Evolutionary conservation across 768 basidiomycete species (phyloP), one percentile per base, ranked within the genome.

Genomic region (Mycena epipterygia): DNA sequence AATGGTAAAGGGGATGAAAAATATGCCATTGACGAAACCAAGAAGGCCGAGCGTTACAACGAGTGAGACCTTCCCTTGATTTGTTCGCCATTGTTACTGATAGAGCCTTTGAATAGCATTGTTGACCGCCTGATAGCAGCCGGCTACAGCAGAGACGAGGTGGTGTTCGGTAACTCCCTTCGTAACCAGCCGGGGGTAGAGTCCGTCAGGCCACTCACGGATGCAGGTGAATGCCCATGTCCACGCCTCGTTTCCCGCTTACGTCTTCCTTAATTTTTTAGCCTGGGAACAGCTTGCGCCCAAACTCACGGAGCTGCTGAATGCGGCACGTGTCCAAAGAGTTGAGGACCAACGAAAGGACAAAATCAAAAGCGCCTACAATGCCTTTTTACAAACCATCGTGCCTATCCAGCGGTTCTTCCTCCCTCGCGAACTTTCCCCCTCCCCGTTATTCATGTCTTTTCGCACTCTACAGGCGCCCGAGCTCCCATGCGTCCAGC

Each of bases 381-480:
- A 16, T 48, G 27, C 27, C 35, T 53, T 63, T 19, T 25, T 53
- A 5, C 14, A 30, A 17, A 39, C 61, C 2, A 25, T 63, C 12
- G 51, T 42, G 17, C 61, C 61, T 30, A 52, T 48, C 19, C 49
- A 63, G 30, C 29, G 7, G 14, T 63, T 63, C 48, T 63, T 63
- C 29, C 14, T 63, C 49, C 32, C 61, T 29, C 21, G 8, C 37
- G 19, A 19, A 4, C 46, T 33, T 9, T 33, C 16, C 37, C 55
- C 23, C 35, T 39, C 33, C n/a, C 35, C 1, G 12, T 12, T 12
- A 6, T 30, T 30, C 27, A 23, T 30, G 23, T 14, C 42, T 6
- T 41, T 57, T 12, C 41, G 57, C 30, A 30, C 3, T 14, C 35
- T 21, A 8, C 23, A 25, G 12, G 21, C 16, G 19, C 23, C 49